These are phyloP conservation scores for sunflower (Helianthus annuus) DNA, from an alignment of 129 eudicot genomes.

Conservation along the genomic window DNA sequence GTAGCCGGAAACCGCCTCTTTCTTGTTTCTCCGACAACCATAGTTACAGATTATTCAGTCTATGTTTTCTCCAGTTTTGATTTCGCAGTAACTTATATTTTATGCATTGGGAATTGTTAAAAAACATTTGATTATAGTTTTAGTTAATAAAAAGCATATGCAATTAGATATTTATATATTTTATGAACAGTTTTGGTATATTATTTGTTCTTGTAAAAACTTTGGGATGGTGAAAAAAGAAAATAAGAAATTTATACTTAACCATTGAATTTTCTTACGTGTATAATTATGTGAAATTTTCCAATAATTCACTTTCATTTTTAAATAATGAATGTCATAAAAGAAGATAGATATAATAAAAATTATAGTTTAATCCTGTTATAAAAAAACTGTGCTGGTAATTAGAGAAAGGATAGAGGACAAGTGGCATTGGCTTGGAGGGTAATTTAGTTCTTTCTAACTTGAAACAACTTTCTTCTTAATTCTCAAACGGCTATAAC, in stretches of 20 bases:
- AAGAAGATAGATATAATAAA: too few relatives aligned
- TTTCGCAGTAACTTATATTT: neutral
- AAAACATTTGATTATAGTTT: neutral
- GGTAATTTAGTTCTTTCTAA: too few relatives aligned
- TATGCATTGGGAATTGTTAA: neutral
- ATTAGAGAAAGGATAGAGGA: too few relatives aligned
- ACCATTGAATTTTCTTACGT: too few relatives aligned
- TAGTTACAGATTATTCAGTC: slow-evolving; percentile 8
- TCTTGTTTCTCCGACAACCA: slow-evolving; percentile 1
- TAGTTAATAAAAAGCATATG: neutral
- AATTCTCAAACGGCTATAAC: too few relatives aligned
- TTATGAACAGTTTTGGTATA: neutral
- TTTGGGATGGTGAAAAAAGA: neutral
- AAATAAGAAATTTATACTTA: neutral
- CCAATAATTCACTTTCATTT: too few relatives aligned
- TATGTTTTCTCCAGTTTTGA: slow-evolving; percentile 14
- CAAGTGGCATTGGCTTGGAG: too few relatives aligned
- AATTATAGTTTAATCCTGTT: too few relatives aligned
- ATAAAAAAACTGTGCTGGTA: too few relatives aligned
- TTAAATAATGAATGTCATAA: too few relatives aligned
- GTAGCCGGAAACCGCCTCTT: neutral
- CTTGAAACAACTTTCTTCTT: too few relatives aligned
- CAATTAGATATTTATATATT: slow-evolving; percentile 3
- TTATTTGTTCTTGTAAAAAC: neutral
- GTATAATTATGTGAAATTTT: too few relatives aligned